phyloP scores from a whole-genome alignment of 2,329 filamentous ascomycete genomes.

The Sclerotinia minor region DNA sequence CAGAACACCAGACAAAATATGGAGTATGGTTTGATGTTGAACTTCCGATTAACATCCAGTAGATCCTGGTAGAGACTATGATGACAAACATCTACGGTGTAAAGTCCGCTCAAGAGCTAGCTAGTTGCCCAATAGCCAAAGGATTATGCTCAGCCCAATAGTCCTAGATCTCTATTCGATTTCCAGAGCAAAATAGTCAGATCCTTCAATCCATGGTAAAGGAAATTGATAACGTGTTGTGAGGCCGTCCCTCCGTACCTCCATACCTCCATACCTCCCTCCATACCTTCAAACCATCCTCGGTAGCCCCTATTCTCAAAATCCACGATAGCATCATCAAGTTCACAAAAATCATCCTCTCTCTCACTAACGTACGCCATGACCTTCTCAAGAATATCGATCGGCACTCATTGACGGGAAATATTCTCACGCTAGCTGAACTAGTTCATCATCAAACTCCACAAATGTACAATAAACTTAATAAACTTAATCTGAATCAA shows the following conservation, averaged over 20 bases:
- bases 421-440: not conserved
- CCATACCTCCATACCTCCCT: too few species aligned
- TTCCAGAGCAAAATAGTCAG: too few species aligned
- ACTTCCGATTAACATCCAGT: not conserved
- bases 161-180: not conserved
- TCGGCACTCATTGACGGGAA: not conserved
- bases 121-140: not conserved
- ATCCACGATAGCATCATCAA: not conserved
- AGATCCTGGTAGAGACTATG: not conserved
- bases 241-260: too few species aligned
- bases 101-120: not conserved
- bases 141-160: not conserved
- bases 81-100: not conserved
- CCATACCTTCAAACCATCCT: not conserved
- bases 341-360: not conserved
- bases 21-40: not conserved
- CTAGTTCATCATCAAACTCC: not conserved
- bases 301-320: not conserved
- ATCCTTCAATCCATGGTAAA: not conserved
- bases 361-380: not conserved
- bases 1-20: not conserved
- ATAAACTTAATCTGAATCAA: conserved; percentile 17
- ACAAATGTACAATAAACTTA: not conserved
- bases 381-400: not conserved
- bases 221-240: not conserved